A percentile compares a stretch with the other conserved stretches of the same genome.
phyloP scores from a whole-genome alignment of 1,284 basidiomycete genomes.

The Amylostereum areolatum region DNA sequence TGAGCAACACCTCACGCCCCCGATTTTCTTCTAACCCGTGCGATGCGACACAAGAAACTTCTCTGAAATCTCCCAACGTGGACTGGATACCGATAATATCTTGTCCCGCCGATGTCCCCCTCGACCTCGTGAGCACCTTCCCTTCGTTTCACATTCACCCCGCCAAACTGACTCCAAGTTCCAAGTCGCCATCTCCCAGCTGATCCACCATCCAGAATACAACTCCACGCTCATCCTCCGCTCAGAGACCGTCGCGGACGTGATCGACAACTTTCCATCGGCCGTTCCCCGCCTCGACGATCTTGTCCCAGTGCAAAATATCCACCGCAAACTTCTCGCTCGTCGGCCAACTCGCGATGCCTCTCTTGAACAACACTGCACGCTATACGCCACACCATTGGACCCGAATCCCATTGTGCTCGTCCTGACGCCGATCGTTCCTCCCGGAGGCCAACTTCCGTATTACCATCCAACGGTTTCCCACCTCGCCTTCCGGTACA shows the following conservation, averaged over 20 bases:
- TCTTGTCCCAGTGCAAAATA: constrained; percentile 34
- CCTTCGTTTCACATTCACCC: constrained; percentile 2
- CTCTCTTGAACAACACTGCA: constrained; percentile 70
- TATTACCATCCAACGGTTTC: constrained; percentile 76
- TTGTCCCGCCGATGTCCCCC: constrained; percentile 36
- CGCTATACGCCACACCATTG: constrained; percentile 40
- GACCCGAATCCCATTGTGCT: constrained; percentile 38
- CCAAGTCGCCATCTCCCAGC: constrained; percentile 52
- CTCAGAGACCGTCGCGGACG: constrained; percentile 56
- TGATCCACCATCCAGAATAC: constrained; percentile 77
- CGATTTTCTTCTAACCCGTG: too few relatives aligned
- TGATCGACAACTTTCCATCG: constrained; percentile 27
- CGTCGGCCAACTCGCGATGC: constrained; percentile 66
- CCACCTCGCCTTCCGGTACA: constrained; percentile 70
- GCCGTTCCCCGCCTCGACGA: constrained; percentile 36
- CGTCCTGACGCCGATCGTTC: constrained; percentile 57
- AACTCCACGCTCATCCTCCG: constrained; percentile 79
- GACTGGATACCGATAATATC: constrained; percentile 33
- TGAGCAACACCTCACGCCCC: too few relatives aligned
- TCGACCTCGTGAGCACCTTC: constrained; percentile 33
- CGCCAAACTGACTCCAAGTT: constrained; percentile 41
- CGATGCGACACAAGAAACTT: too few relatives aligned
- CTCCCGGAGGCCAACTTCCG: constrained; percentile 43
- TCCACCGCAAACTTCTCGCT: constrained; percentile 63
- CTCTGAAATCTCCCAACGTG: too few relatives aligned